Evolutionary conservation across 2,329 filamentous ascomycete species (phyloP).

Genomic region (Arthrocladium fulminans): DNA sequence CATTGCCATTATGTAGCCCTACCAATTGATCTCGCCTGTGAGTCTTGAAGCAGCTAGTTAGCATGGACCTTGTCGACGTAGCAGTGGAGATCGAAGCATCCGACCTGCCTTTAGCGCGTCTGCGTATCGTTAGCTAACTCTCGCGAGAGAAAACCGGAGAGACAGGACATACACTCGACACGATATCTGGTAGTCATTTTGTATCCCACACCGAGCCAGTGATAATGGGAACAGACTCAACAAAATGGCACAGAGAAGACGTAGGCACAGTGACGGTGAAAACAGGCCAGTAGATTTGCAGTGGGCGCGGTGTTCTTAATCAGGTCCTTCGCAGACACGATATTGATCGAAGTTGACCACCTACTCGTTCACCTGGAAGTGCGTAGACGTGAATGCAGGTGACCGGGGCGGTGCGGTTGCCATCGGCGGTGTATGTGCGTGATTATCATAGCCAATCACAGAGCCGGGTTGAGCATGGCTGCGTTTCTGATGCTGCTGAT

Average conservation of each 20-base stretch:
- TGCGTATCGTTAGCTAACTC: neutral
- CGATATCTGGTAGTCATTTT: slow-evolving; percentile 41
- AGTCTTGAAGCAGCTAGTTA: slow-evolving; percentile 47
- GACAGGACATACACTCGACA: slow-evolving; percentile 55
- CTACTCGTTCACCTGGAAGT: neutral
- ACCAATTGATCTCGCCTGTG: slow-evolving; percentile 79
- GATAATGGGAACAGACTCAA: neutral
- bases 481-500: neutral
- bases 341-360: neutral
- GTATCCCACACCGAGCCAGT: neutral
- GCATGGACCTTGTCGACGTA: slow-evolving; percentile 6
- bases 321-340: neutral
- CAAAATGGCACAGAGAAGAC: neutral
- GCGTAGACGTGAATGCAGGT: neutral
- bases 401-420: neutral
- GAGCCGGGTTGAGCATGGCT: neutral
- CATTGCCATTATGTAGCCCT: neutral
- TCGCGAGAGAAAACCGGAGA: neutral
- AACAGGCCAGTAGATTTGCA: neutral
- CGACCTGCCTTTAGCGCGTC: slow-evolving; percentile 49
- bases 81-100: neutral
- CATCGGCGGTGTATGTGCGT: neutral
- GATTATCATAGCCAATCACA: no score
- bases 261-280: neutral
- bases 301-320: neutral